Evolutionary conservation across 495 filamentous ascomycete species (phyloP).

Genomic region (Aspergillus sclerotioniger): DNA sequence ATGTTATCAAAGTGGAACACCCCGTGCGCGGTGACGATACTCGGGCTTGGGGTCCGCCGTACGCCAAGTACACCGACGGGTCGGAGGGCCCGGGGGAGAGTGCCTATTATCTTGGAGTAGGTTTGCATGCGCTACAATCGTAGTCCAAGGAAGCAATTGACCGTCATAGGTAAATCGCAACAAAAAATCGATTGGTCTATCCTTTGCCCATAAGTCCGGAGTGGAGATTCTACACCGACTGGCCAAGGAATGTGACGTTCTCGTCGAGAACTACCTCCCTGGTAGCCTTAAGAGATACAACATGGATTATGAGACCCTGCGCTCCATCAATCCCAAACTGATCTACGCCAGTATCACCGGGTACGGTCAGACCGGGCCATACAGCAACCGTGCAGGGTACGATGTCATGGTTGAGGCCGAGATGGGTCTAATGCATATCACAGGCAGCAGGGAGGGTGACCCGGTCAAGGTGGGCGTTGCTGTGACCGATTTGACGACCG

Average conservation of each 20-base stretch:
- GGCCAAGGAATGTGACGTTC: constrained; percentile 79
- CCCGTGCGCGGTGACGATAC: constrained; percentile 91
- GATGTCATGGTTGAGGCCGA: constrained; percentile 99
- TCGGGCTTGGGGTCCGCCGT: constrained; percentile 93
- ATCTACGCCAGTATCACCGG: constrained; percentile 72
- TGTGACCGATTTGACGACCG: constrained; percentile 93
- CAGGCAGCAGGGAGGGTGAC: constrained; percentile 78
- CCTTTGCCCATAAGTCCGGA: constrained; percentile 80
- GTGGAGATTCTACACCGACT: constrained; percentile 84
- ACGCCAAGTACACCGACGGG: constrained; percentile 68
- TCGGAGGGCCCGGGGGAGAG: constrained; percentile 81
- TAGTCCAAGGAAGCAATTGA: background rate
- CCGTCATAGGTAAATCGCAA: constrained; percentile 81
- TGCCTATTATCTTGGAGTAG: constrained; percentile 88
- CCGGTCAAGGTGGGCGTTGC: constrained; percentile 98
- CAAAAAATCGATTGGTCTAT: constrained; percentile 90
- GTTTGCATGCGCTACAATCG: constrained; percentile 15
- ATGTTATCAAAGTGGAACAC: constrained; percentile 97
- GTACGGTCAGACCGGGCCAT: constrained; percentile 91
- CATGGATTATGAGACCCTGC: constrained; percentile 79
- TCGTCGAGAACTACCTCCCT: constrained; percentile 97
- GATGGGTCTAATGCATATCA: constrained; percentile 98
- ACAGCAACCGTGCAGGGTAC: constrained; percentile 85
- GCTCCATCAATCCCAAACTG: constrained; percentile 71
- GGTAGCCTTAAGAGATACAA: constrained; percentile 86